phyloP scores from a whole-genome alignment of 805 yeast genomes.

The Ogataea philodendri region DNA sequence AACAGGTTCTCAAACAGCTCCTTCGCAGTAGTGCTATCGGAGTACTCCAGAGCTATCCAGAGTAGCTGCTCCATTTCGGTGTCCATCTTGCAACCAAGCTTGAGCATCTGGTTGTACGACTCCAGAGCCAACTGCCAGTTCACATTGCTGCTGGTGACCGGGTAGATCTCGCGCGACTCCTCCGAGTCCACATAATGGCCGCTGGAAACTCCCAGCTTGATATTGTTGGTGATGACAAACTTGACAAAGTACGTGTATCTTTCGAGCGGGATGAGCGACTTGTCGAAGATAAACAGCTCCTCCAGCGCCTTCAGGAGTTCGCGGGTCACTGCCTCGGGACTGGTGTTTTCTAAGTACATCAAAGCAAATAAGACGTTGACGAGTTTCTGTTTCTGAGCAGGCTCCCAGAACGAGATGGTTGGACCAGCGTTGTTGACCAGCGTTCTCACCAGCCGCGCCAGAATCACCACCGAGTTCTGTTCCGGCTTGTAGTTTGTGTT shows the following conservation, averaged over 20 bases:
- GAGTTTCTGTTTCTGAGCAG: constrained; percentile 31
- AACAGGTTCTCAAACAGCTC: constrained; percentile 25
- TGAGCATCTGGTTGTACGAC: constrained; percentile 31
- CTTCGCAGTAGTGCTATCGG: constrained; percentile 21
- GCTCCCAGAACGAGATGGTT: constrained; percentile 37
- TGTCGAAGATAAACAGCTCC: constrained; percentile 48
- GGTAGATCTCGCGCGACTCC: constrained; percentile 27
- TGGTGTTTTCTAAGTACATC: constrained; percentile 35
- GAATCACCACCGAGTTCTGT: constrained; percentile 40
- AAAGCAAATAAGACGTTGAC: constrained; percentile 39
- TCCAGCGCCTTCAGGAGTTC: constrained; percentile 44
- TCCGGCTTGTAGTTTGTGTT: constrained; percentile 46
- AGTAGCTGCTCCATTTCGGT: constrained; percentile 23
- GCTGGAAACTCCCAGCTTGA: constrained; percentile 33
- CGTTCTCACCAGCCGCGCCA: constrained; percentile 44
- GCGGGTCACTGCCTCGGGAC: constrained; percentile 33
- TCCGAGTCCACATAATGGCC: constrained; percentile 25
- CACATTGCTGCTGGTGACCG: constrained; percentile 33
- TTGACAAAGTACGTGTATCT: constrained; percentile 34
- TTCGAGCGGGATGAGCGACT: constrained; percentile 31
- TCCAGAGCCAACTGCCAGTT: constrained; percentile 29
- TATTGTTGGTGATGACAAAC: constrained; percentile 33
- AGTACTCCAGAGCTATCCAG: constrained; percentile 35
- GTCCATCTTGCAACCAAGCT: constrained; percentile 23
- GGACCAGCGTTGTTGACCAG: constrained; percentile 61